Percentiles rank a stretch among this genome's conserved stretches.
Conservation (phyloP, 768 basidiomycete genomes). For the Collybia sp. region DNA sequence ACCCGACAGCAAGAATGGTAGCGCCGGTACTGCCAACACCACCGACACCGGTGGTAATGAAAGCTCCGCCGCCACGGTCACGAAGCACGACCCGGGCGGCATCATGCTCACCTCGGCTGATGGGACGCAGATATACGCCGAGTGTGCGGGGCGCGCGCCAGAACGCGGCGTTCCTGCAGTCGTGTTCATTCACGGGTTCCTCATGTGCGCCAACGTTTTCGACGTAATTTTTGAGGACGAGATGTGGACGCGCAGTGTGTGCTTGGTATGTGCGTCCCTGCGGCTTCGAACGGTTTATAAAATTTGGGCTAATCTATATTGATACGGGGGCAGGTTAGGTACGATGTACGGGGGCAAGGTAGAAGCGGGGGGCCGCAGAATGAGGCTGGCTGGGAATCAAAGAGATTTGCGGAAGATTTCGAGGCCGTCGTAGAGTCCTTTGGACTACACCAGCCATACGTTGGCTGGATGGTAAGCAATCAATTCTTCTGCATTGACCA, state of each 20-base stretch:
- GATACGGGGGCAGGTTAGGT: constrained; percentile 5
- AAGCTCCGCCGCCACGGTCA: no score
- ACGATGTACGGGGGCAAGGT: constrained; percentile 13
- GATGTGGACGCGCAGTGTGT: not conserved
- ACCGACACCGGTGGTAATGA: no score
- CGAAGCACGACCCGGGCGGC: no score
- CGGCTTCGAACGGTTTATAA: constrained; percentile 3
- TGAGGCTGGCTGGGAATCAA: constrained; percentile 7
- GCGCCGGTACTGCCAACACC: no score
- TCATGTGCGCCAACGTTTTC: not conserved
- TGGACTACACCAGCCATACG: not conserved
- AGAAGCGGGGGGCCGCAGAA: constrained; percentile 9
- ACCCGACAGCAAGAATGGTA: no score
- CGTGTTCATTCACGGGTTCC: not conserved
- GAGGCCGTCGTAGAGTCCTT: constrained; percentile 5
- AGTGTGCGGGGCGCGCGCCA: not conserved
- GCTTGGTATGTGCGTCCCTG: constrained; percentile 12
- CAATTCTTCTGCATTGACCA: not conserved
- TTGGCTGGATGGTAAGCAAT: not conserved
- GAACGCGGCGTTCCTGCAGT: not conserved
- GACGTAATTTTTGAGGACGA: not conserved
- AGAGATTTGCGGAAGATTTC: constrained; percentile 11
- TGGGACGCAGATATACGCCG: not conserved
- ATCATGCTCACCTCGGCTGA: not conserved
- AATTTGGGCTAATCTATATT: not conserved